Evolutionary conservation across 352 stramenopile species (phyloP).

Genomic region (Pythium aristosporum): DNA sequence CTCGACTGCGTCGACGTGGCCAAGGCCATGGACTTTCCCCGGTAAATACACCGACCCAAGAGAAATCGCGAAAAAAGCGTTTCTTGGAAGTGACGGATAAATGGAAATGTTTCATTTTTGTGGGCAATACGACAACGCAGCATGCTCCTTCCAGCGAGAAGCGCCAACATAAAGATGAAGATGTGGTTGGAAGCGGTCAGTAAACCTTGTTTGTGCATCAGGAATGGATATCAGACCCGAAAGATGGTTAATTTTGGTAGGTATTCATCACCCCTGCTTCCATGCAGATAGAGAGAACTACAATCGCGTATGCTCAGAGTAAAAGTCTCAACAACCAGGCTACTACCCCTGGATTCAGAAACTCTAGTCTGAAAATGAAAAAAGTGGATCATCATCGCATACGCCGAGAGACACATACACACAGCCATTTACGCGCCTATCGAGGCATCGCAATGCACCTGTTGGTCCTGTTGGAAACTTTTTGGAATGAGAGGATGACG

Average conservation of each 20-base stretch:
- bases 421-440: no score
- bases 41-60: slow-evolving; percentile 8
- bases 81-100: not conserved
- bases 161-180: no score
- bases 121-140: not conserved
- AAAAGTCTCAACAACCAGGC: slow-evolving; percentile 74
- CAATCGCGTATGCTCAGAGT: slow-evolving; percentile 67
- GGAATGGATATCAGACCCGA: slow-evolving; percentile 88
- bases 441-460: no score
- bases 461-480: slow-evolving; percentile 2
- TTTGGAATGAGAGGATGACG: not conserved
- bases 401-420: slow-evolving; percentile 10
- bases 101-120: not conserved
- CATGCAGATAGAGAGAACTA: slow-evolving; percentile 6
- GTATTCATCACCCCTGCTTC: slow-evolving; percentile 68
- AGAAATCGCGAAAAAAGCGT: not conserved
- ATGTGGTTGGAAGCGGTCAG: slow-evolving; percentile 61
- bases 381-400: slow-evolving; percentile 79
- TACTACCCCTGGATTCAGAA: slow-evolving; percentile 90
- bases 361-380: slow-evolving; percentile 91
- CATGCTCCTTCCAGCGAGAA: no score
- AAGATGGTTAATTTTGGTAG: slow-evolving; percentile 86
- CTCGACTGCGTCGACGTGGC: slow-evolving; percentile 72
- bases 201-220: slow-evolving; percentile 78
- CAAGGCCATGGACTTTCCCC: slow-evolving; percentile 56